Conservation (phyloP, 352 stramenopile genomes). For the Globisporangium spiculum region DNA sequence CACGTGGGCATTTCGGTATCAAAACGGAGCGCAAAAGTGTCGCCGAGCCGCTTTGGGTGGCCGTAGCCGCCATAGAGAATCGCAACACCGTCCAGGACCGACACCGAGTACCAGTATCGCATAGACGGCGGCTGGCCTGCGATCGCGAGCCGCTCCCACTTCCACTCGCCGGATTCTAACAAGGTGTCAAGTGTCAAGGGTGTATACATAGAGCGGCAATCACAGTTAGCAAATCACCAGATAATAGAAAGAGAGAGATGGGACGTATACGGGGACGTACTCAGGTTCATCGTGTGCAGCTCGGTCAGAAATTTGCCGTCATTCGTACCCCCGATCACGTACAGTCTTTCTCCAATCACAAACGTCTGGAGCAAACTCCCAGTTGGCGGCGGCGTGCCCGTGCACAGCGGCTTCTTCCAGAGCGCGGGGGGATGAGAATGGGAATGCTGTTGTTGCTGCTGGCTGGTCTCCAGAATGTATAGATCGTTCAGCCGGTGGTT, state of each 20-base stretch:
- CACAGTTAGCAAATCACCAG: background rate
- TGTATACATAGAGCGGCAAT: background rate
- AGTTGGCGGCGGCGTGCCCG: constrained; percentile 31
- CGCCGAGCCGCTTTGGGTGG: constrained; percentile 42
- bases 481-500: constrained; percentile 55
- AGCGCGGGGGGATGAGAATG: constrained; percentile 9
- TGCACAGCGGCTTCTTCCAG: constrained; percentile 36
- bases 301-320: constrained; percentile 63
- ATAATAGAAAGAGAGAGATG: background rate
- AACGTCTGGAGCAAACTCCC: constrained; percentile 57
- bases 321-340: constrained; percentile 53
- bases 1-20: constrained; percentile 43
- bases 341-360: constrained; percentile 41
- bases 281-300: constrained; percentile 44
- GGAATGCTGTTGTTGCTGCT: background rate
- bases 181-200: background rate
- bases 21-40: constrained; percentile 58
- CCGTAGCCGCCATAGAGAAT: constrained; percentile 60
- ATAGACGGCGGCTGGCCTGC: constrained; percentile 46
- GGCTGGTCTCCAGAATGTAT: constrained; percentile 37
- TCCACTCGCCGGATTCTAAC: constrained; percentile 39
- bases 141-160: constrained; percentile 48
- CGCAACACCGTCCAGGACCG: constrained; percentile 36
- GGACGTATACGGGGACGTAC: constrained; percentile 24
- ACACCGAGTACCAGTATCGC: constrained; percentile 61